Conservation (phyloP, 805 yeast genomes). For the Yamadazyma kitorensis region DNA sequence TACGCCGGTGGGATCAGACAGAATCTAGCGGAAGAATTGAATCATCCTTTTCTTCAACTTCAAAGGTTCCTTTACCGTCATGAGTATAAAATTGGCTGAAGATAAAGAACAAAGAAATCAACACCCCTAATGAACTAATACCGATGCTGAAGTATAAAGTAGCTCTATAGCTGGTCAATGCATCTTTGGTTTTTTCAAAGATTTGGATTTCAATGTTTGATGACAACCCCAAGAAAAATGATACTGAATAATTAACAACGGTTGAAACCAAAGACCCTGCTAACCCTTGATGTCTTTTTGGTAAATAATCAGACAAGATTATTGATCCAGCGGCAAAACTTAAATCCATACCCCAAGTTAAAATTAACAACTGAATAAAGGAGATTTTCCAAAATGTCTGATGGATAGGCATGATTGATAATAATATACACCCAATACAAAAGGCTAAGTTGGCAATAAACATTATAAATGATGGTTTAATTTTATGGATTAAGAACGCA, state of each 20-base stretch:
- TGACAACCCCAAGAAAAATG: constrained; percentile 68
- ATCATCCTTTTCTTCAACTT: constrained; percentile 4
- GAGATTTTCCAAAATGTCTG: constrained; percentile 60
- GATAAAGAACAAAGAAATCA: constrained; percentile 26
- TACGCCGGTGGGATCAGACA: too few relatives aligned
- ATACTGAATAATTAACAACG: constrained; percentile 67
- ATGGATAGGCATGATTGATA: constrained; percentile 54
- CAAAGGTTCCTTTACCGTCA: constrained; percentile 10
- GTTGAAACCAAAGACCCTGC: constrained; percentile 75
- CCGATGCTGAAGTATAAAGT: constrained; percentile 65
- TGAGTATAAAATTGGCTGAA: constrained; percentile 10
- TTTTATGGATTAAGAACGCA: constrained; percentile 43
- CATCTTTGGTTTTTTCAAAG: constrained; percentile 7
- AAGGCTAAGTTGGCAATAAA: constrained; percentile 53
- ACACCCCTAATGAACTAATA: constrained; percentile 47
- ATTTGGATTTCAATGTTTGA: constrained; percentile 55
- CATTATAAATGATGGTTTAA: constrained; percentile 51
- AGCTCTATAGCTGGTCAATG: constrained; percentile 48
- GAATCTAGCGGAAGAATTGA: background rate
- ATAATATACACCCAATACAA: constrained; percentile 49
- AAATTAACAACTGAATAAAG: constrained; percentile 53
- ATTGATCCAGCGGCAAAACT: constrained; percentile 75
- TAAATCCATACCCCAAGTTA: constrained; percentile 75
- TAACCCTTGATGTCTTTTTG: constrained; percentile 67
- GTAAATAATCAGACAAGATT: constrained; percentile 56